Conservation (phyloP, 2,329 filamentous ascomycete genomes). For the Ilyonectria mors-panacis region DNA sequence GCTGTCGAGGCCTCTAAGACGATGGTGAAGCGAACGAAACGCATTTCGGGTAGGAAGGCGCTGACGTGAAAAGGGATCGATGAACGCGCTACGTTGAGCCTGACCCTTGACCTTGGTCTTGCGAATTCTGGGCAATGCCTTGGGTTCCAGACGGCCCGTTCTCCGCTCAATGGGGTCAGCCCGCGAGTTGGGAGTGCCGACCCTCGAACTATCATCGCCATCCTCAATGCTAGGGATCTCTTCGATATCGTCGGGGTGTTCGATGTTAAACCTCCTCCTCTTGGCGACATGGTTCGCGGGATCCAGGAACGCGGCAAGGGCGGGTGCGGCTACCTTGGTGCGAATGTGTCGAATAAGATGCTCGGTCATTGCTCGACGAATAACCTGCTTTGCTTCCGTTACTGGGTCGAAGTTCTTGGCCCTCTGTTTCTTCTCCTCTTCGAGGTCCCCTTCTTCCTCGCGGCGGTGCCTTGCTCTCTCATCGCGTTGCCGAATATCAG, state of each 20-base stretch:
- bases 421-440: slow-evolving; percentile 90
- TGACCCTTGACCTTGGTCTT: slow-evolving; percentile 73
- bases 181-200: slow-evolving; percentile 76
- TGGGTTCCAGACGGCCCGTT: slow-evolving; percentile 67
- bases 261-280: slow-evolving; percentile 83
- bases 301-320: slow-evolving; percentile 85
- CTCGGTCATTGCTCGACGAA: slow-evolving; percentile 85
- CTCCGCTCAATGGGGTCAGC: slow-evolving; percentile 74
- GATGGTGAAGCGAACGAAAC: slow-evolving; percentile 85
- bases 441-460: slow-evolving; percentile 85
- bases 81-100: slow-evolving; percentile 73
- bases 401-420: slow-evolving; percentile 94
- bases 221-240: slow-evolving; percentile 67
- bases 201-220: slow-evolving; percentile 72
- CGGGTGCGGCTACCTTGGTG: slow-evolving; percentile 85
- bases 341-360: slow-evolving; percentile 92
- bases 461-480: slow-evolving; percentile 76
- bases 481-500: slow-evolving; percentile 58
- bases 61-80: slow-evolving; percentile 76
- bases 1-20: slow-evolving; percentile 73
- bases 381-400: slow-evolving; percentile 82
- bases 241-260: slow-evolving; percentile 75
- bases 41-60: slow-evolving; percentile 73
- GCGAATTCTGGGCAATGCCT: slow-evolving; percentile 81
- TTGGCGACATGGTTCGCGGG: slow-evolving; percentile 86